These are phyloP conservation scores for Endoconidiophora laricicola DNA, from an alignment of 2,329 filamentous ascomycete species.

Conservation along the genomic window DNA sequence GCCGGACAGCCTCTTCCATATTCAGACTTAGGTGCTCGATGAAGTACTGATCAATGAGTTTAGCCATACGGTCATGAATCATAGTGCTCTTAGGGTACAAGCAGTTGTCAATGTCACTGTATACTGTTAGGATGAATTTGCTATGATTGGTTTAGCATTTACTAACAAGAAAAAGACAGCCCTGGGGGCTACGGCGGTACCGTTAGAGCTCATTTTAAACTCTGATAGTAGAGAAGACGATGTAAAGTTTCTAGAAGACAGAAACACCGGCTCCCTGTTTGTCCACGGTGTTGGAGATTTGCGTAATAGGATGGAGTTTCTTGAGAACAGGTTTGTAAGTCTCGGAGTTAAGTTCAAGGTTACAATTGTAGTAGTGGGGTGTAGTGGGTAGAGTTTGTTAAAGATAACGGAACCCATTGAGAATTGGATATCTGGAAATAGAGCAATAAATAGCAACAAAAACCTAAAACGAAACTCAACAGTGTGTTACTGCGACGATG, in stretches of 20 bases:
- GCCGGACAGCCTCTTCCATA: conserved; percentile 60
- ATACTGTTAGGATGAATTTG: background rate
- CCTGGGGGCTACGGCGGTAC: conserved; percentile 17
- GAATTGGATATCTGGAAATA: no score
- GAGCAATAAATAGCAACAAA: no score
- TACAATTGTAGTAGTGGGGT: no score
- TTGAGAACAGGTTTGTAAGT: no score
- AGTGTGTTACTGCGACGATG: background rate
- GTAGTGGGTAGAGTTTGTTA: no score
- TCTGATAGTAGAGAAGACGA: background rate
- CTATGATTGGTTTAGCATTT: background rate
- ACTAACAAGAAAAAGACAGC: conserved; percentile 29
- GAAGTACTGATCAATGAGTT: conserved; percentile 55
- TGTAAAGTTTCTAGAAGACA: background rate
- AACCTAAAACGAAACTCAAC: no score
- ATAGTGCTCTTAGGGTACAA: conserved; percentile 75
- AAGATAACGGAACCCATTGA: no score
- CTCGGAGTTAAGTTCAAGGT: no score
- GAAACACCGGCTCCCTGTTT: no score
- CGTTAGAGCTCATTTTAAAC: background rate
- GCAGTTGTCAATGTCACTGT: conserved; percentile 97
- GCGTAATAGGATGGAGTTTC: no score
- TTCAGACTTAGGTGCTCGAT: conserved; percentile 55
- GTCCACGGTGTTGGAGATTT: no score
- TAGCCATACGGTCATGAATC: conserved; percentile 78